Conservation (phyloP, 441 rosid species). For the Flueggea neowawraea region DNA sequence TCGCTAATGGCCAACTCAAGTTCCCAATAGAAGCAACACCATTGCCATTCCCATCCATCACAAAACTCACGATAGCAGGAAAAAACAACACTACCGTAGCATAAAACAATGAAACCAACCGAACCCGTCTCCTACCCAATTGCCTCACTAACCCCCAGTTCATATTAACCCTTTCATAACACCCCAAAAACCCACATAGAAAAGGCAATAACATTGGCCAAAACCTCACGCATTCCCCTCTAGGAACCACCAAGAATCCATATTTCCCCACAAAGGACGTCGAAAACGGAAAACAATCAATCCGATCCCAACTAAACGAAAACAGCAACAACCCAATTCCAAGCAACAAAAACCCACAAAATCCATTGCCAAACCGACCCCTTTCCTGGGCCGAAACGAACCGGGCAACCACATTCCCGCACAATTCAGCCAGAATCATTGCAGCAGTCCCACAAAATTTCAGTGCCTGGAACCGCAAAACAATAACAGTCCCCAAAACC, state of each 20-base stretch:
- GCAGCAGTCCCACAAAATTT: conserved; percentile 88
- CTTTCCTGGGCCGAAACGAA: conserved; percentile 31
- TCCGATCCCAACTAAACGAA: conserved; percentile 86
- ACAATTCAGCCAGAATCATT: conserved; percentile 87
- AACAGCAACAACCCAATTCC: conserved; percentile 58
- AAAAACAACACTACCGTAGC: conserved; percentile 59
- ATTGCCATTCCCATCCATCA: conserved; percentile 37
- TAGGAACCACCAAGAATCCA: conserved; percentile 44
- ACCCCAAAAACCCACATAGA: conserved; percentile 79
- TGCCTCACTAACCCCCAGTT: conserved; percentile 55
- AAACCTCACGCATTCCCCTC: conserved; percentile 59
- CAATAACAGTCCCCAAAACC: conserved; percentile 58
- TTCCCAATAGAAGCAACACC: conserved; percentile 46
- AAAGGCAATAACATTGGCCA: conserved; percentile 90
- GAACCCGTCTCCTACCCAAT: conserved; percentile 60
- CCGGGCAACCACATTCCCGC: conserved; percentile 71
- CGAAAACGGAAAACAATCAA: conserved; percentile 73
- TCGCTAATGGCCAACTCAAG: conserved; percentile 86
- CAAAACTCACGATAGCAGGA: conserved; percentile 67
- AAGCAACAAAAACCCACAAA: conserved; percentile 52
- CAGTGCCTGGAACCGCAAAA: conserved; percentile 84
- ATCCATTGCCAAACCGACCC: background rate
- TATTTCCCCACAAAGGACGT: conserved; percentile 29
- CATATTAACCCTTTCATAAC: conserved; percentile 72
- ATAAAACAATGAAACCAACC: conserved; percentile 62